Evolutionary conservation across 306 rosid genomes (phyloP).

Genomic region (Castanea crenata): DNA sequence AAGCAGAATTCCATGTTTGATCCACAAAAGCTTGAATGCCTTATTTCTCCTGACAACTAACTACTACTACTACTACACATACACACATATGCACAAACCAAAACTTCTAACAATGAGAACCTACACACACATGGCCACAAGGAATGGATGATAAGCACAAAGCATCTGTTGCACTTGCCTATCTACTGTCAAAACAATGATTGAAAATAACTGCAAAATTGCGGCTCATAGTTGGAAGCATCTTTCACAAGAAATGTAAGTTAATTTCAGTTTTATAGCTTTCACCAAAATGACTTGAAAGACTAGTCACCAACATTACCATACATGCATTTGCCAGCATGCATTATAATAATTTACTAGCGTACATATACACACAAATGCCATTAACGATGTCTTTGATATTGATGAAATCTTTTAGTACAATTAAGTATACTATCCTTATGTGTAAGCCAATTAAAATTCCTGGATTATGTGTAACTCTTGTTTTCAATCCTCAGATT

Average conservation of each 20-base stretch:
- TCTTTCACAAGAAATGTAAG: neutral
- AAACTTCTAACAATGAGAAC: neutral
- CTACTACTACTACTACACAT: neutral
- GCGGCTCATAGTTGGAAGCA: neutral
- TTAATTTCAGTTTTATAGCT: neutral
- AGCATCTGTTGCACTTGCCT: neutral
- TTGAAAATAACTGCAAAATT: neutral
- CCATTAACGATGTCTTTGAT: no score
- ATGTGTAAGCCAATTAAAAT: neutral
- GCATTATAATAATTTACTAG: neutral
- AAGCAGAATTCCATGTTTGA: slow-evolving; percentile 9
- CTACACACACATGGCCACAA: neutral
- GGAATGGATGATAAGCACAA: neutral
- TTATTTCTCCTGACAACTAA: neutral
- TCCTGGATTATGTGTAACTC: neutral
- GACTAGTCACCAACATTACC: neutral
- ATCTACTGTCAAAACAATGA: neutral
- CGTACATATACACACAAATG: neutral
- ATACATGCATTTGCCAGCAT: neutral
- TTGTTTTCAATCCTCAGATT: neutral
- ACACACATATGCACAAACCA: neutral
- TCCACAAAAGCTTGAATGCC: neutral
- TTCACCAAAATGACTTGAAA: neutral
- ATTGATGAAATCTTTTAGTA: no score
- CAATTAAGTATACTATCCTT: no score